Evolutionary conservation across 2,329 filamentous ascomycete species (phyloP).

Genomic region (Colletotrichum sp.): DNA sequence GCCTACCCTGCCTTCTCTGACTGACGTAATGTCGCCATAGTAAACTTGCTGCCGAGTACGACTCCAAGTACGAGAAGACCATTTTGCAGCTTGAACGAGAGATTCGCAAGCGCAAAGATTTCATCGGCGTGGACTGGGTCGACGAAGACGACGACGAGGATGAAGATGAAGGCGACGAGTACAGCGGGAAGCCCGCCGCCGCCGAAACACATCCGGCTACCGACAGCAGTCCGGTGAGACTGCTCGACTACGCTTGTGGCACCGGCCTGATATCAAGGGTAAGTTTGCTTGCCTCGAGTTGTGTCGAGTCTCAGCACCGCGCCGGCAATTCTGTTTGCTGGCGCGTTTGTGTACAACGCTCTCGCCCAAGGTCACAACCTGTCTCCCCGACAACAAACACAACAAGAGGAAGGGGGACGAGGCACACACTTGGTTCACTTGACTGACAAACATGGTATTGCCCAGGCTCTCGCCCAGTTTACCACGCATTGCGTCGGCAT

Average conservation of each 20-base stretch:
- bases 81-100: constrained; percentile 58
- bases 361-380: background rate
- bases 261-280: constrained; percentile 71
- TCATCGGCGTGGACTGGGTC: constrained; percentile 66
- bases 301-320: background rate
- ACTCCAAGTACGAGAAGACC: constrained; percentile 59
- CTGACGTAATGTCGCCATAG: constrained; percentile 35
- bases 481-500: constrained; percentile 69
- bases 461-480: constrained; percentile 64
- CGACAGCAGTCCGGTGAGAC: constrained; percentile 40
- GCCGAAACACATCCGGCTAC: background rate
- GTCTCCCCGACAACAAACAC: background rate
- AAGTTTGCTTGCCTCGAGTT: constrained; percentile 26
- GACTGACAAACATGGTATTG: background rate
- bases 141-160: constrained; percentile 41
- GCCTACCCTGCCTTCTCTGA: background rate
- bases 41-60: constrained; percentile 59
- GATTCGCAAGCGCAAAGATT: constrained; percentile 58
- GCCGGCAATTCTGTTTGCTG: background rate
- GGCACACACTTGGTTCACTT: background rate
- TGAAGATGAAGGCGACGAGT: constrained; percentile 23
- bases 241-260: constrained; percentile 81
- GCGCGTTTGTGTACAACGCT: background rate
- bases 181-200: constrained; percentile 29
- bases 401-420: background rate